A percentile compares a stretch with the other conserved stretches of the same genome.
These are phyloP conservation scores for Wickerhamomyces chaumierensis DNA, from an alignment of 805 yeast species.

Conservation along the genomic window DNA sequence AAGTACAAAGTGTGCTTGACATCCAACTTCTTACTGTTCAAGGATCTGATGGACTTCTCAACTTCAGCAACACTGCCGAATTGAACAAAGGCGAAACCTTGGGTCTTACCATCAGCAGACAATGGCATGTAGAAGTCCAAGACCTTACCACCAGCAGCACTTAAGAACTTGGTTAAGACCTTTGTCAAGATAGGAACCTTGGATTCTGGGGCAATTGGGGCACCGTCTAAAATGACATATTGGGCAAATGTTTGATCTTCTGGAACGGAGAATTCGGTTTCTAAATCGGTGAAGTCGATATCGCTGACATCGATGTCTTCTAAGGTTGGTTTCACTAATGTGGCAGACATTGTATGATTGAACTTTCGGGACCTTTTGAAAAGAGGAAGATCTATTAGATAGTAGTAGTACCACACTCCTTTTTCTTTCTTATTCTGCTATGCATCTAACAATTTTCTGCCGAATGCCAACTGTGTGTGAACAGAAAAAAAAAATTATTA, in stretches of 20 bases:
- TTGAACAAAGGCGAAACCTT: slow-evolving; percentile 82
- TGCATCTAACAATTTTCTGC: too few species aligned
- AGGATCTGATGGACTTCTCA: slow-evolving; percentile 63
- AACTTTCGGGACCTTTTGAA: too few species aligned
- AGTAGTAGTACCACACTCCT: too few species aligned
- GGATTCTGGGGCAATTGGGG: slow-evolving; percentile 87
- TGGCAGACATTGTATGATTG: too few species aligned
- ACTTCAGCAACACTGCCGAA: slow-evolving; percentile 59
- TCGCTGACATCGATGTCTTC: slow-evolving; percentile 48
- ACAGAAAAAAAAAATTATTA: too few species aligned
- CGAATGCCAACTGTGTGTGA: too few species aligned
- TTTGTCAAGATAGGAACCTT: slow-evolving; percentile 77
- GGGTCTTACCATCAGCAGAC: slow-evolving; percentile 65
- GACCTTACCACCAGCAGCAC: slow-evolving; percentile 65
- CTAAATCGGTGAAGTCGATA: slow-evolving; percentile 77
- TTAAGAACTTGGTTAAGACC: slow-evolving; percentile 78
- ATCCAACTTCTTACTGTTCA: slow-evolving; percentile 86
- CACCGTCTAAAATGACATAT: slow-evolving; percentile 85
- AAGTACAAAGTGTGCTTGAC: slow-evolving; percentile 83
- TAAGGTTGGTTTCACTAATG: slow-evolving; percentile 23
- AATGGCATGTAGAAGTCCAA: slow-evolving; percentile 75
- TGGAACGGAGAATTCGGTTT: slow-evolving; percentile 56
- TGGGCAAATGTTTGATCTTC: slow-evolving; percentile 56
- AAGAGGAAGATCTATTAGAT: too few species aligned
- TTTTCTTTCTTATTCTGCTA: too few species aligned